These are phyloP conservation scores for Elaeis guineensis DNA, from an alignment of 176 grass and related monocot genomes.

Conservation along the genomic window DNA sequence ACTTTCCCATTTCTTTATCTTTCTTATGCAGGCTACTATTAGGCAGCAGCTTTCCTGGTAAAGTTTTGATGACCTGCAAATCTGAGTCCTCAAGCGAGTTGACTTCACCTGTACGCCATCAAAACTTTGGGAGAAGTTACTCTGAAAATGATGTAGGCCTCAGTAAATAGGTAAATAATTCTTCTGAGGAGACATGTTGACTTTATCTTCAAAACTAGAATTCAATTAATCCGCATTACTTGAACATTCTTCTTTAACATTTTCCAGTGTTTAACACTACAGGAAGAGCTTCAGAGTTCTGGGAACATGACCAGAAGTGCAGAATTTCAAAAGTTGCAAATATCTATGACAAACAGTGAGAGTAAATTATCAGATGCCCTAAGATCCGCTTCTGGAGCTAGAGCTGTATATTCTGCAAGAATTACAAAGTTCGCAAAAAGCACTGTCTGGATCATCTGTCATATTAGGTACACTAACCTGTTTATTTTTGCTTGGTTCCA, in stretches of 20 bases:
- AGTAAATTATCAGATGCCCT: slow-evolving; percentile 58
- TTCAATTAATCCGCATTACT: too few species aligned
- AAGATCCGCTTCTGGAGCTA: slow-evolving; percentile 70
- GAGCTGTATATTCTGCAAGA: slow-evolving; percentile 90
- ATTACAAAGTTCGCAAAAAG: slow-evolving; percentile 69
- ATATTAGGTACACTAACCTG: slow-evolving; percentile 55
- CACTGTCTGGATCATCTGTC: slow-evolving; percentile 76
- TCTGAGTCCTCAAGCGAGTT: slow-evolving; percentile 41
- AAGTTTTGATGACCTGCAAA: slow-evolving; percentile 62
- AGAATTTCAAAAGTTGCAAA: slow-evolving; percentile 40
- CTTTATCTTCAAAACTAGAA: too few species aligned
- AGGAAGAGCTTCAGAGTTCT: slow-evolving; percentile 40
- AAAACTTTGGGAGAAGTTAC: slow-evolving; percentile 29
- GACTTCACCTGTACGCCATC: slow-evolving; percentile 35
- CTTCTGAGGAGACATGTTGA: slow-evolving; percentile 35
- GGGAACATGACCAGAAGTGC: slow-evolving; percentile 31
- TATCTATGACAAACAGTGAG: slow-evolving; percentile 40
- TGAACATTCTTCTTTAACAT: too few species aligned
- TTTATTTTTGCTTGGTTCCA: not conserved
- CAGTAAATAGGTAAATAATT: slow-evolving; percentile 33
- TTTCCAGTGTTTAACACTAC: not conserved
- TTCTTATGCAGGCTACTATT: slow-evolving; percentile 55
- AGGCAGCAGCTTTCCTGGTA: slow-evolving; percentile 87
- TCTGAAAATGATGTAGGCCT: slow-evolving; percentile 47
- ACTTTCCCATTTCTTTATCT: too few species aligned